Percentiles rank a stretch among this genome's conserved stretches.
These are phyloP conservation scores for Talaromyces amestolkiae DNA, from an alignment of 2,329 filamentous ascomycete genomes.

Conservation along the genomic window DNA sequence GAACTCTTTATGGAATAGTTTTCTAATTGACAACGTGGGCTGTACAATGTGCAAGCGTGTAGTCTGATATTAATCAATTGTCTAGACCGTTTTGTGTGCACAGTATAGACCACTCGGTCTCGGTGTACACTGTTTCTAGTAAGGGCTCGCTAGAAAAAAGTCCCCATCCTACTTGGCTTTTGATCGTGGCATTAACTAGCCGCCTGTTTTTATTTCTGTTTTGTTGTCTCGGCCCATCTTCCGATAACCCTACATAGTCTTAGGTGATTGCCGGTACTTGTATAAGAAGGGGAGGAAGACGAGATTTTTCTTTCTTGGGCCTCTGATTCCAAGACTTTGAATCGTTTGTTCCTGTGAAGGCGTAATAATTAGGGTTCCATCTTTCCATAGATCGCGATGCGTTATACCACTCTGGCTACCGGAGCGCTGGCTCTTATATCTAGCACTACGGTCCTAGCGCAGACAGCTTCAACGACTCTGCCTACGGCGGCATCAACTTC, in stretches of 20 bases:
- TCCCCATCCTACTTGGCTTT: neutral
- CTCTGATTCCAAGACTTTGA: neutral
- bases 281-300: neutral
- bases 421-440: neutral
- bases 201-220: neutral
- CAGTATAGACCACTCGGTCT: neutral
- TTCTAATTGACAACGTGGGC: neutral
- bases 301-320: neutral
- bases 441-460: neutral
- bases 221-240: neutral
- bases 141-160: neutral
- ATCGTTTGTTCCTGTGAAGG: neutral
- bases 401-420: neutral
- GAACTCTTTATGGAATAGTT: neutral
- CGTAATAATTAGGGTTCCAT: neutral
- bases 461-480: neutral
- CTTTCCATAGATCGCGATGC: neutral
- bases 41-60: neutral
- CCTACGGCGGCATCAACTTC: neutral
- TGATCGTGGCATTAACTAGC: neutral
- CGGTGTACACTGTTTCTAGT: neutral
- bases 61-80: neutral
- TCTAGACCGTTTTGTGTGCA: neutral
- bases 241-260: neutral
- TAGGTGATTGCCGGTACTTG: neutral